Conservation (phyloP, 257 asterid species). For the Solanum ossicruentum region DNA sequence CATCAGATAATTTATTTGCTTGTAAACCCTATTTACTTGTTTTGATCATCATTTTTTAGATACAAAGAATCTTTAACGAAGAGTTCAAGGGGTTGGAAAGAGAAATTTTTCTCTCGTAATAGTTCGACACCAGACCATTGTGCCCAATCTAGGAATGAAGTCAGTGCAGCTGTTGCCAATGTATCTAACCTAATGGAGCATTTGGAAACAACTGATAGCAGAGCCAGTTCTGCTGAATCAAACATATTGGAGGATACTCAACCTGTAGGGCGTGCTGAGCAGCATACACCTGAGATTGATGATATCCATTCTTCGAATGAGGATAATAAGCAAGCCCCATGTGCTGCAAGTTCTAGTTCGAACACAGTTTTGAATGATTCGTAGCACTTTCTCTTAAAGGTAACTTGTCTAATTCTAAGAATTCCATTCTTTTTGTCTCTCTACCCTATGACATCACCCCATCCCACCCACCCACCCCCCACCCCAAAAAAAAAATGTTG, state of each 20-base stretch:
- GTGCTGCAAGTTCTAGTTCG: conserved; percentile 42
- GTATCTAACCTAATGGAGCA: conserved; percentile 52
- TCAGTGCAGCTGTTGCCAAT: conserved; percentile 17
- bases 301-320: conserved; percentile 23
- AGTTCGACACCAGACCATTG: conserved; percentile 26
- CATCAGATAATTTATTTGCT: neutral
- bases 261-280: conserved; percentile 11
- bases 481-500: neutral
- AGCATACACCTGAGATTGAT: conserved; percentile 4
- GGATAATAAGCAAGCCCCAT: conserved; percentile 22
- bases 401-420: conserved; percentile 1
- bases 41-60: conserved; percentile 50
- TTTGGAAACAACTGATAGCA: conserved; percentile 39
- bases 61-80: conserved; percentile 77
- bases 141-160: conserved; percentile 37
- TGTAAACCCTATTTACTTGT: conserved; percentile 17
- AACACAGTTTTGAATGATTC: conserved; percentile 12
- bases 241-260: conserved; percentile 13
- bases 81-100: conserved; percentile 96
- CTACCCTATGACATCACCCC: neutral
- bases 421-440: neutral
- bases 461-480: neutral
- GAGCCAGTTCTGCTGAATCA: conserved; percentile 20
- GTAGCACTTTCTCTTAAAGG: conserved; percentile 5
- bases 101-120: conserved; percentile 72